Percentiles rank a stretch among this genome's conserved stretches.
phyloP scores from a whole-genome alignment of 2,329 filamentous ascomycete genomes.

The Xylaria sp. region DNA sequence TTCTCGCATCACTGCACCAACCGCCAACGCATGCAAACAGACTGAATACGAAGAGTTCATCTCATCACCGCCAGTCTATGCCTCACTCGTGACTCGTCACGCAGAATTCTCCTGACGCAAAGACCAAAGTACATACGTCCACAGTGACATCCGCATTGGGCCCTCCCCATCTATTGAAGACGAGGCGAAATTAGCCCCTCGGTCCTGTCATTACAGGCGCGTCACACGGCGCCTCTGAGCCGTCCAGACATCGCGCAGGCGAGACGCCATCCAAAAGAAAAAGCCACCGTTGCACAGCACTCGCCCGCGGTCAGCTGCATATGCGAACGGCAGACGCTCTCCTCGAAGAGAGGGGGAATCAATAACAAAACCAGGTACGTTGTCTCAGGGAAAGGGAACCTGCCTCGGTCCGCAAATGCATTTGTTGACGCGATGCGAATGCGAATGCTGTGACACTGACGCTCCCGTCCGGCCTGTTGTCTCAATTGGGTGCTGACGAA shows the following conservation, averaged over 20 bases:
- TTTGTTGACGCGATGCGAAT: too few relatives aligned
- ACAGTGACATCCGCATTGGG: background rate
- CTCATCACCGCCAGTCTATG: background rate
- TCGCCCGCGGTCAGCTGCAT: background rate
- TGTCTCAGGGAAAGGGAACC: background rate
- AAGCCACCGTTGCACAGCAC: background rate
- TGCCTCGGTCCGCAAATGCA: too few relatives aligned
- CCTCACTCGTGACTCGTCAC: background rate
- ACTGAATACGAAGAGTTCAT: background rate
- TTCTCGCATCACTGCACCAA: background rate
- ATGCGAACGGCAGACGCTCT: background rate
- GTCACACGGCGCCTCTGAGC: background rate
- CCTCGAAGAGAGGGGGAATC: background rate
- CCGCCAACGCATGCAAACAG: background rate
- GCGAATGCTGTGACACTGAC: background rate
- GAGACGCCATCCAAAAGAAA: background rate
- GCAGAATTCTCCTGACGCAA: background rate
- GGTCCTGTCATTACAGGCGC: background rate
- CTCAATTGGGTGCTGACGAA: background rate
- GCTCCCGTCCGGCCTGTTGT: background rate
- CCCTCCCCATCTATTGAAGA: conserved; percentile 6
- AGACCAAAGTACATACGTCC: background rate
- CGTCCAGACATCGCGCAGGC: background rate
- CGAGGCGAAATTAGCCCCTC: background rate
- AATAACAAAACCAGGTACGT: background rate